phyloP scores from a whole-genome alignment of 75 land plant species.

The Pinus albicaulis region DNA sequence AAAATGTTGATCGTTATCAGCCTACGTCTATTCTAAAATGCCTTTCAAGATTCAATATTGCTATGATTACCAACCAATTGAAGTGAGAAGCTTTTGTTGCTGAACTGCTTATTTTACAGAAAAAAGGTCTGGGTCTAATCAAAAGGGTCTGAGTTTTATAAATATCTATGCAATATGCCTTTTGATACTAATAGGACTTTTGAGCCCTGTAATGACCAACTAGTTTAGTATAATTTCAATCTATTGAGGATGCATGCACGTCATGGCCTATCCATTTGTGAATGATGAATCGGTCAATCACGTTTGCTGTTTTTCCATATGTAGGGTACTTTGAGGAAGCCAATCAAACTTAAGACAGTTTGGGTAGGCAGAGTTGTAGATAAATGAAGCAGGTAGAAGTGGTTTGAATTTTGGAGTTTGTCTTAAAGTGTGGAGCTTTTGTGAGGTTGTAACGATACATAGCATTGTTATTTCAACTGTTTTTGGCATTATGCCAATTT shows the following conservation, averaged over 20 bases:
- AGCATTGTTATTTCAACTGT: background rate
- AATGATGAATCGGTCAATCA: background rate
- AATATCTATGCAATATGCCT: background rate
- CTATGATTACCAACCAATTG: background rate
- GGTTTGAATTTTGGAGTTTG: background rate
- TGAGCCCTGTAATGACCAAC: background rate
- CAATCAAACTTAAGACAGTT: slow-evolving; percentile 9
- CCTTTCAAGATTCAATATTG: background rate
- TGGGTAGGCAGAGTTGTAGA: slow-evolving; percentile 6
- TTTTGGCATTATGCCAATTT: background rate
- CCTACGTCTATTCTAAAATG: background rate
- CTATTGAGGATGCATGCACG: background rate
- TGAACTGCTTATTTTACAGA: background rate
- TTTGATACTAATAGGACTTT: background rate
- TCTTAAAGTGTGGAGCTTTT: background rate
- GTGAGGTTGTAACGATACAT: background rate
- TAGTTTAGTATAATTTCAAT: background rate
- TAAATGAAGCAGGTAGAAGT: background rate
- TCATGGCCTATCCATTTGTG: background rate
- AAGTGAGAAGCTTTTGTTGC: background rate
- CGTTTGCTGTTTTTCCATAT: slow-evolving; percentile 3
- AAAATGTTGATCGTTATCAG: background rate
- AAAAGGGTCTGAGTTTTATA: too few relatives aligned
- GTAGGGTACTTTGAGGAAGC: slow-evolving; percentile 7
- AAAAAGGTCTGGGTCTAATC: background rate